Evolutionary conservation across 2,329 filamentous ascomycete species (phyloP).

Genomic region (Microdochium paspali): DNA sequence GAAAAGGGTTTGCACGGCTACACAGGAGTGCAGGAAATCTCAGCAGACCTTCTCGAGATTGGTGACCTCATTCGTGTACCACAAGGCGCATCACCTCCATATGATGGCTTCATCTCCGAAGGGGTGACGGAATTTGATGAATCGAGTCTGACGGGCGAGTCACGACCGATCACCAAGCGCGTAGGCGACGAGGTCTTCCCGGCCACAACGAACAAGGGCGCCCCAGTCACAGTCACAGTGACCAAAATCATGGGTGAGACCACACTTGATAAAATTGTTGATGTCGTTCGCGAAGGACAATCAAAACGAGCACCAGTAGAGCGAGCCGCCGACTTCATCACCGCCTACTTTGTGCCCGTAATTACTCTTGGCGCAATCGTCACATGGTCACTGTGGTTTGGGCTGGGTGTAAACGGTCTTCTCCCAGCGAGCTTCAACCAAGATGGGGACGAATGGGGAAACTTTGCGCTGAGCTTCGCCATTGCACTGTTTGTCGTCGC

Average conservation of each 20-base stretch:
- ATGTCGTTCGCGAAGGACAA: conserved; percentile 69
- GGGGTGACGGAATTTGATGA: conserved; percentile 72
- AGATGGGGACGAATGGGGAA: conserved; percentile 53
- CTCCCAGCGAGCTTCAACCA: conserved; percentile 46
- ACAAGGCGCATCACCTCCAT: conserved; percentile 75
- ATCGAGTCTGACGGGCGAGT: conserved; percentile 79
- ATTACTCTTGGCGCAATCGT: conserved; percentile 59
- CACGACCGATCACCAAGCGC: conserved; percentile 54
- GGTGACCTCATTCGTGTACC: conserved; percentile 67
- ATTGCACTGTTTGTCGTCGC: conserved; percentile 83
- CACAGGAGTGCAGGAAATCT: background rate
- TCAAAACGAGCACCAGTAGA: conserved; percentile 68
- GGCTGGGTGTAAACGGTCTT: conserved; percentile 47
- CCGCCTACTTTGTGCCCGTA: conserved; percentile 67
- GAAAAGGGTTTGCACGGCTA: conserved; percentile 26
- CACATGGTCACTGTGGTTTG: conserved; percentile 66
- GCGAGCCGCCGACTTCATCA: conserved; percentile 62
- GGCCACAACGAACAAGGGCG: conserved; percentile 65
- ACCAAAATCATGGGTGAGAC: conserved; percentile 58
- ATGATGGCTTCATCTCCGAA: conserved; percentile 61
- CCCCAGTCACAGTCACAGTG: conserved; percentile 52
- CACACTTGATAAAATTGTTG: conserved; percentile 73
- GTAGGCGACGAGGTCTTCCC: conserved; percentile 58
- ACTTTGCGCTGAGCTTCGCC: conserved; percentile 72
- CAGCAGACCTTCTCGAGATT: conserved; percentile 62